These are phyloP conservation scores for Monilinia fructigena DNA, from an alignment of 2,329 filamentous ascomycete genomes.

Conservation along the genomic window DNA sequence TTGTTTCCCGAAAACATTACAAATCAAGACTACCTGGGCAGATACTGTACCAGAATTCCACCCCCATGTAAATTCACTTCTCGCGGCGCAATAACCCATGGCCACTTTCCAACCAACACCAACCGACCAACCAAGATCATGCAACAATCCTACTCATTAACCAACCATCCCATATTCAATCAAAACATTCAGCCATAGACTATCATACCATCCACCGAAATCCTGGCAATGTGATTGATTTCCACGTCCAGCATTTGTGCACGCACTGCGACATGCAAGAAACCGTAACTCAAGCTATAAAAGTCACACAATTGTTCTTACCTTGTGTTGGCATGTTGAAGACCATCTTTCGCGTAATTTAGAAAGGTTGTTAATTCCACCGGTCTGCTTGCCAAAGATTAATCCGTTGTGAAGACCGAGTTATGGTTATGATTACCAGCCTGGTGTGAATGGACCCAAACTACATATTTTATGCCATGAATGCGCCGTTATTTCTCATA, in stretches of 20 bases:
- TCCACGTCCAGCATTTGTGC: not conserved
- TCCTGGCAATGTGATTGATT: too few species aligned
- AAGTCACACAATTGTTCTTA: too few species aligned
- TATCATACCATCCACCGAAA: not conserved
- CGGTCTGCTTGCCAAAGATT: not conserved
- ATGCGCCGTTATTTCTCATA: too few species aligned
- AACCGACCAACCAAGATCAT: not conserved
- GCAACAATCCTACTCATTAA: not conserved
- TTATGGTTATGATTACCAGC: not conserved
- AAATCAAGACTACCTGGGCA: not conserved
- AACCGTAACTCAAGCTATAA: too few species aligned
- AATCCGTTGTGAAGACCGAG: not conserved
- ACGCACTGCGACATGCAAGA: not conserved
- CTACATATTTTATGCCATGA: too few species aligned
- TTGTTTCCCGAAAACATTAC: too few species aligned
- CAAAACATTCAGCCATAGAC: too few species aligned
- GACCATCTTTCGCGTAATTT: not conserved
- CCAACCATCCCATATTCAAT: not conserved
- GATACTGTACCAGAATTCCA: not conserved
- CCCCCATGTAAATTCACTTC: not conserved
- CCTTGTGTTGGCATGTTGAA: not conserved
- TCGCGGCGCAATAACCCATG: too few species aligned
- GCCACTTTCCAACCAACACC: not conserved
- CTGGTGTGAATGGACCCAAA: too few species aligned
- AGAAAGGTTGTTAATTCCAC: not conserved